Conservation (phyloP, 73 alveolate genomes). For the Effrenium voratum region DNA sequence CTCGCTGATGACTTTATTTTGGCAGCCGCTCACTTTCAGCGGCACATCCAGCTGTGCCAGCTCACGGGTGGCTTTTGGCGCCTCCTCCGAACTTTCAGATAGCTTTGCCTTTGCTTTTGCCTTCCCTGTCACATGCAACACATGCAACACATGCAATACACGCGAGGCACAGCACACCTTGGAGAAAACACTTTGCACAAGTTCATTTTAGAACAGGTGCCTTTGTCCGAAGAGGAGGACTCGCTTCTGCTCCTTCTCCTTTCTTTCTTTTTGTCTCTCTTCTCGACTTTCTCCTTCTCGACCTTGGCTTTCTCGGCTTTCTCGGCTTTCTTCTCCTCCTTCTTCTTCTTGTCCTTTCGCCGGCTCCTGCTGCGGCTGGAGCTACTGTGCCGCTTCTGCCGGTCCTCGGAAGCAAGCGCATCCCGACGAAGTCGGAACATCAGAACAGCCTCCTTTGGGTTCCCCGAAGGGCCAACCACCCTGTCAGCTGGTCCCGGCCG, state of each 20-base stretch:
- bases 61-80: neutral
- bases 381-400: conserved; percentile 5
- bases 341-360: conserved; percentile 2
- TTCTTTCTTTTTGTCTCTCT: conserved; percentile 1
- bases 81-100: conserved; percentile 53
- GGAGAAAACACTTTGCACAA: neutral
- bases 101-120: conserved; percentile 36
- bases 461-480: too few relatives aligned
- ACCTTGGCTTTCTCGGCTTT: neutral
- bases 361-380: conserved; percentile 41
- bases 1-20: conserved; percentile 47
- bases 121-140: neutral
- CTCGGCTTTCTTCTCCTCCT: conserved; percentile 5
- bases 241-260: conserved; percentile 29
- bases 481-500: too few relatives aligned
- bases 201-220: neutral
- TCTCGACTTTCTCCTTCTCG: conserved; percentile 10
- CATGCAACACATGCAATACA: neutral
- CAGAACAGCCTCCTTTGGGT: neutral
- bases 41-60: conserved; percentile 32
- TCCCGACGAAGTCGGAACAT: neutral
- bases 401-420: neutral
- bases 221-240: conserved; percentile 36
- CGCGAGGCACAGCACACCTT: neutral
- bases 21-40: conserved; percentile 69